Evolutionary conservation across 2,329 filamentous ascomycete genomes (phyloP).

Genomic region (Pestalotiopsis sp.): DNA sequence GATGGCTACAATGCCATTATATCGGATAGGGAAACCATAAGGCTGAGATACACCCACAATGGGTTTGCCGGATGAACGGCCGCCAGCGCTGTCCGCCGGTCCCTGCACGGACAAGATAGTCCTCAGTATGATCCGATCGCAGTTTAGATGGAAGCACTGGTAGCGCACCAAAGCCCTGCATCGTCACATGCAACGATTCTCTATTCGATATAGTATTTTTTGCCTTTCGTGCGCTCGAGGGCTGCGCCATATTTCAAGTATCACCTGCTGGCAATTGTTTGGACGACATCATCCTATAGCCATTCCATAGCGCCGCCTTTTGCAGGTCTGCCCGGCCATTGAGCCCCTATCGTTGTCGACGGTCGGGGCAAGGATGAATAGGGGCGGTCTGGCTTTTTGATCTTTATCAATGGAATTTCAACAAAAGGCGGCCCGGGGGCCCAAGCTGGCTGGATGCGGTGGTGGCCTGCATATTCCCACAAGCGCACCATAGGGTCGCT

Average conservation of each 20-base stretch:
- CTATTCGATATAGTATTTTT: not conserved
- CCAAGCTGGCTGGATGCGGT: not conserved
- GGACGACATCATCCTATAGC: not conserved
- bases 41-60: not conserved
- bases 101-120: too few species aligned
- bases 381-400: not conserved
- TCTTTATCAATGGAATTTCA: slow-evolving; percentile 1
- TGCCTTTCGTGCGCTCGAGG: not conserved
- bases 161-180: not conserved
- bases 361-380: not conserved
- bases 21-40: not conserved
- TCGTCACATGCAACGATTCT: not conserved
- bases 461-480: slow-evolving; percentile 1
- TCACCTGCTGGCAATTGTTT: not conserved
- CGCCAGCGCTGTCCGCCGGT: too few species aligned
- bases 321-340: not conserved
- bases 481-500: slow-evolving; percentile 1
- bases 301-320: not conserved
- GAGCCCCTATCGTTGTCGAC: not conserved
- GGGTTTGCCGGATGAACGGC: too few species aligned
- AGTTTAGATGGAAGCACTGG: too few species aligned
- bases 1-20: not conserved
- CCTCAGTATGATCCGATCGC: too few species aligned
- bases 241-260: not conserved
- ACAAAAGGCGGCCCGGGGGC: not conserved